phyloP scores from a whole-genome alignment of 805 yeast species.

The Zygoascus biomembranicola region DNA sequence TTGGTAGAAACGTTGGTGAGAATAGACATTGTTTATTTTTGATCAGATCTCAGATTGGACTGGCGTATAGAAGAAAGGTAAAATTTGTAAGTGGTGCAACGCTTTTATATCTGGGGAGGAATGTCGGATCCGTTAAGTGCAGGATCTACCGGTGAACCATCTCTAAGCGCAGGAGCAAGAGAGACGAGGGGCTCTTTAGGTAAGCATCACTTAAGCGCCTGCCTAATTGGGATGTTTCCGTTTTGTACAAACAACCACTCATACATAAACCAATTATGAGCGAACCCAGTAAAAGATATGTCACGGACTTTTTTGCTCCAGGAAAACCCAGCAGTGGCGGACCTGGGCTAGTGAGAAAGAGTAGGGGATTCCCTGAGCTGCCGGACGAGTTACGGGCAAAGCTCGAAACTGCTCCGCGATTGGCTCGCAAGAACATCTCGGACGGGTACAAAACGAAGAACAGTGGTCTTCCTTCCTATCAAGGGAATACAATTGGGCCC shows the following conservation, averaged over 20 bases:
- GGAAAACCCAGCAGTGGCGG: background rate
- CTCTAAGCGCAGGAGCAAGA: background rate
- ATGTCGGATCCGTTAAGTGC: background rate
- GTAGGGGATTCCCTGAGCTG: conserved; percentile 10
- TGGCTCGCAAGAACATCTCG: conserved; percentile 22
- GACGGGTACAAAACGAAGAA: conserved; percentile 25
- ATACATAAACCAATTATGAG: background rate
- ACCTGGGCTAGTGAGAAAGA: conserved; percentile 3
- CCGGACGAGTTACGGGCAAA: conserved; percentile 18
- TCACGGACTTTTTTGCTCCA: background rate
- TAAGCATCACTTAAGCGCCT: too few relatives aligned
- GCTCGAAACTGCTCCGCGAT: conserved; percentile 20
- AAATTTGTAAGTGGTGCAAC: background rate
- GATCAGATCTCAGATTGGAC: background rate
- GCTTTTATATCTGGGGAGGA: too few relatives aligned
- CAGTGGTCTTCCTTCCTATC: conserved; percentile 20
- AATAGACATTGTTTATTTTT: background rate
- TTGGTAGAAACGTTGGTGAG: conserved; percentile 44
- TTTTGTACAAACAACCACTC: background rate
- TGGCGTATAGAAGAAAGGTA: background rate
- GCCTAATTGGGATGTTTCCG: too few relatives aligned
- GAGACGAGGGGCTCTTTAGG: background rate
- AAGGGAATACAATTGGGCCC: conserved; percentile 21
- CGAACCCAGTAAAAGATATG: background rate
- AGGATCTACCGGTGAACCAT: background rate